A percentile compares a stretch with the other conserved stretches of the same genome.
Conservation (phyloP, 2,329 filamentous ascomycete genomes). For the Triangularia setosa region DNA sequence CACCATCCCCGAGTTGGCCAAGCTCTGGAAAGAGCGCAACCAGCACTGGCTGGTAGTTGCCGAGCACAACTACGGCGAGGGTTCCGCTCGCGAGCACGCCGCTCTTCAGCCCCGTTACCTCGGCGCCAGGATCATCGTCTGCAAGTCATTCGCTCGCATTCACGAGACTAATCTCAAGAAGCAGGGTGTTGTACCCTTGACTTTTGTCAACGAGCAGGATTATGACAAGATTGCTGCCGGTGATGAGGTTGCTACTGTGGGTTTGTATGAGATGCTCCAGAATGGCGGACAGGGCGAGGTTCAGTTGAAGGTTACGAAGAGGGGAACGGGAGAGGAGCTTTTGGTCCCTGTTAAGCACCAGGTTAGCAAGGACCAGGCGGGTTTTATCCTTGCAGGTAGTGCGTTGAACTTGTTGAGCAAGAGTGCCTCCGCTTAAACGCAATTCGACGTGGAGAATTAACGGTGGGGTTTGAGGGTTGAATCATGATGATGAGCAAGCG, state of each 20-base stretch:
- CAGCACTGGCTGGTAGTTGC: conserved; percentile 90
- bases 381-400: conserved; percentile 88
- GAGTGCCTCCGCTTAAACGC: background rate
- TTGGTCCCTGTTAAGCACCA: conserved; percentile 79
- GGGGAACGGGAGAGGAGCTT: conserved; percentile 58
- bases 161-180: conserved; percentile 95
- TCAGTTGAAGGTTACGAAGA: conserved; percentile 61
- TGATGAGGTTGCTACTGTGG: conserved; percentile 78
- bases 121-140: conserved; percentile 77
- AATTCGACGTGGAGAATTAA: background rate
- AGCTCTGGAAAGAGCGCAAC: conserved; percentile 71
- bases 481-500: background rate
- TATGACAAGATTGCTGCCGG: conserved; percentile 81
- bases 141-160: conserved; percentile 79
- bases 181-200: conserved; percentile 92
- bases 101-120: conserved; percentile 82
- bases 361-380: conserved; percentile 83
- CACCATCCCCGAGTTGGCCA: conserved; percentile 83
- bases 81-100: conserved; percentile 80
- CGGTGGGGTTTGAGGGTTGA: background rate
- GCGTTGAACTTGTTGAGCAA: conserved; percentile 74
- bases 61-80: conserved; percentile 96
- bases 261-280: conserved; percentile 75
- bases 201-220: conserved; percentile 82
- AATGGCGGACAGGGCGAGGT: conserved; percentile 77